Percentiles rank a stretch among this genome's conserved stretches.
These are phyloP conservation scores for Sporisorium scitamineum DNA, from an alignment of 1,284 basidiomycete species.

Conservation along the genomic window DNA sequence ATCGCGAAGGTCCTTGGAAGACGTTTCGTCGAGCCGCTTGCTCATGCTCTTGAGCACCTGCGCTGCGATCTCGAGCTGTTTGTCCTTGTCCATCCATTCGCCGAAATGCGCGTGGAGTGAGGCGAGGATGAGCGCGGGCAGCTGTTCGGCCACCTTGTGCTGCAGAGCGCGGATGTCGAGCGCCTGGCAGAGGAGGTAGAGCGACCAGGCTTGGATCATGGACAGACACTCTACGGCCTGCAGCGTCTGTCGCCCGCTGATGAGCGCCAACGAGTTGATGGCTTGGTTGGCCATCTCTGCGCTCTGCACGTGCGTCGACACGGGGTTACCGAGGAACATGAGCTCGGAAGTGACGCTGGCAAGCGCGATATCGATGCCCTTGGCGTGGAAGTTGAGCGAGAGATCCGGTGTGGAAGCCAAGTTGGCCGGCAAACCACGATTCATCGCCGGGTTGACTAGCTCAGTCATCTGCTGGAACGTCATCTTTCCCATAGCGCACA, in stretches of 20 bases:
- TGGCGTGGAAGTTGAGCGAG: slow-evolving; percentile 79
- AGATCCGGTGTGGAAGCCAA: slow-evolving; percentile 55
- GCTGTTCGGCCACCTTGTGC: slow-evolving; percentile 40
- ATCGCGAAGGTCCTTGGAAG: slow-evolving; percentile 54
- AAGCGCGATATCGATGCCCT: slow-evolving; percentile 83
- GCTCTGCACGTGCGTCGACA: slow-evolving; percentile 82
- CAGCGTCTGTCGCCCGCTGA: slow-evolving; percentile 57
- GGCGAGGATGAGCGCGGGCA: slow-evolving; percentile 38
- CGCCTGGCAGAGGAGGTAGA: slow-evolving; percentile 64
- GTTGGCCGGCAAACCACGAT: slow-evolving; percentile 56
- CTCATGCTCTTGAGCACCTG: slow-evolving; percentile 51
- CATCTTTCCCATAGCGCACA: slow-evolving; percentile 85
- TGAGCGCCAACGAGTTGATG: slow-evolving; percentile 58
- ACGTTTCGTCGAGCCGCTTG: slow-evolving; percentile 61
- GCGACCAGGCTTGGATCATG: slow-evolving; percentile 61
- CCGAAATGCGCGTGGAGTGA: slow-evolving; percentile 55
- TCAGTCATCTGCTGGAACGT: slow-evolving; percentile 86
- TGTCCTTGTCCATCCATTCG: slow-evolving; percentile 57
- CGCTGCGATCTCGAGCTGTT: slow-evolving; percentile 42
- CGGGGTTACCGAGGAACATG: slow-evolving; percentile 83
- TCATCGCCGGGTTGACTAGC: slow-evolving; percentile 72
- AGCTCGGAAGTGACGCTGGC: slow-evolving; percentile 74
- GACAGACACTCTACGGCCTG: slow-evolving; percentile 57
- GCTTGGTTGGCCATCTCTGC: slow-evolving; percentile 63
- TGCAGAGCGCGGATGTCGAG: slow-evolving; percentile 63